These are phyloP conservation scores for Sambucus nigra DNA, from an alignment of 129 eudicot species.

Conservation along the genomic window DNA sequence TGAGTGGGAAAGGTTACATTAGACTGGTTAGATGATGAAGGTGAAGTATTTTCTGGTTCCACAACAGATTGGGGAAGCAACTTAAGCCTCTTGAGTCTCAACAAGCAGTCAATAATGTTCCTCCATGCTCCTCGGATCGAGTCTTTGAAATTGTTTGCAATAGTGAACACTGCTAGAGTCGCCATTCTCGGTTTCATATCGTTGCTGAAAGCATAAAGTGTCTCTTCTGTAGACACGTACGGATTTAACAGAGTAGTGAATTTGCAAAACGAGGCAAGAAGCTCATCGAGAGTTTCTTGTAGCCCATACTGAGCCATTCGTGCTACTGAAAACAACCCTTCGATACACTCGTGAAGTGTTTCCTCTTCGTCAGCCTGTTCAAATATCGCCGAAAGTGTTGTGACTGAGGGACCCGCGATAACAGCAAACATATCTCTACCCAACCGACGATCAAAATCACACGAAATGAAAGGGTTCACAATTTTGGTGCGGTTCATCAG, in stretches of 20 bases:
- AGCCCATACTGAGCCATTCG: constrained; percentile 73
- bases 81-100: too few species aligned
- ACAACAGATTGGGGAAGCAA: constrained; percentile 49
- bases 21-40: constrained; percentile 20
- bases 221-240: constrained; percentile 63
- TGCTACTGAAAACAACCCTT: constrained; percentile 66
- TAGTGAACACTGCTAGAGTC: constrained; percentile 71
- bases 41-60: constrained; percentile 27
- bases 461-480: too few species aligned
- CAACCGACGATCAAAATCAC: too few species aligned
- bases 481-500: too few species aligned
- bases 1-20: constrained; percentile 19
- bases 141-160: constrained; percentile 69
- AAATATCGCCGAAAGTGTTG: constrained; percentile 75
- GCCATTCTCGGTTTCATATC: constrained; percentile 95
- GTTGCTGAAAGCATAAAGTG: too few species aligned
- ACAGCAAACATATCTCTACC: constrained; percentile 93
- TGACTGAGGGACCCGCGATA: constrained; percentile 75
- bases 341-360: constrained; percentile 66
- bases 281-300: constrained; percentile 80
- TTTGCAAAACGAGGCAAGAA: constrained; percentile 69
- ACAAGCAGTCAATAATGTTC: constrained; percentile 71
- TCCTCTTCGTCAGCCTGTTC: constrained; percentile 94
- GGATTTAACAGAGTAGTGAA: constrained; percentile 86
- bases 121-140: constrained; percentile 86